phyloP scores from a whole-genome alignment of 306 rosid genomes.

The Cicer bijugum region DNA sequence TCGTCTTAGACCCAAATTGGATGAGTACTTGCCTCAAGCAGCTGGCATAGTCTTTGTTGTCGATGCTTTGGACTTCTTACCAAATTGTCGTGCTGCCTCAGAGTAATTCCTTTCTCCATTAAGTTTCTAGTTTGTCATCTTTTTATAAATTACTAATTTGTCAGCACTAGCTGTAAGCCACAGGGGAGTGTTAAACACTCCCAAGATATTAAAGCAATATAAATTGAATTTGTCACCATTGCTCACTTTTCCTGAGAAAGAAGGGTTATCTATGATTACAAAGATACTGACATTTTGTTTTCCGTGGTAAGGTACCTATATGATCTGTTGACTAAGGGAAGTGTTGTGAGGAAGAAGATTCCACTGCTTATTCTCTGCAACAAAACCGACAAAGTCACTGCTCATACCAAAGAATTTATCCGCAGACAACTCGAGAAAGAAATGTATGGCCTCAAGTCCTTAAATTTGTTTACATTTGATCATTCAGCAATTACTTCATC shows the following conservation, averaged over 20 bases:
- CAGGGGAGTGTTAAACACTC: constrained; percentile 8
- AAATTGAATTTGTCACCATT: background rate
- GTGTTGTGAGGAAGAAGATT: constrained; percentile 88
- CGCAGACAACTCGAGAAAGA: constrained; percentile 89
- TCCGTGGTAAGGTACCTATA: constrained; percentile 68
- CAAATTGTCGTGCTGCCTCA: constrained; percentile 82
- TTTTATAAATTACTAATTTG: background rate
- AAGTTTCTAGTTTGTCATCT: constrained; percentile 17
- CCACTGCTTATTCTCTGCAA: constrained; percentile 89
- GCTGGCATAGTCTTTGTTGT: constrained; percentile 86
- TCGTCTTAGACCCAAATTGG: constrained; percentile 87
- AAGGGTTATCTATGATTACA: background rate
- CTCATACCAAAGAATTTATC: constrained; percentile 92
- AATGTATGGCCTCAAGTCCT: constrained; percentile 63
- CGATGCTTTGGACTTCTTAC: constrained; percentile 87
- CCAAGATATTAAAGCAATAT: constrained; percentile 10
- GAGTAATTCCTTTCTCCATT: constrained; percentile 61
- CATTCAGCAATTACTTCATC: constrained; percentile 15
- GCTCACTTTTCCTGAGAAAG: constrained; percentile 1
- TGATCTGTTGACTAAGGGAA: constrained; percentile 84
- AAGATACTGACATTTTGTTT: constrained; percentile 37
- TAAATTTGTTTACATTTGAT: constrained; percentile 14
- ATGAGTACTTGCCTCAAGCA: constrained; percentile 84
- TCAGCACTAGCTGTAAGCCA: constrained; percentile 25
- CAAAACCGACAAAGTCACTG: constrained; percentile 92